A percentile compares a stretch with the other conserved stretches of the same genome.
phyloP scores from a whole-genome alignment of 1,284 basidiomycete species.

The Fomitopsis schrenkii region DNA sequence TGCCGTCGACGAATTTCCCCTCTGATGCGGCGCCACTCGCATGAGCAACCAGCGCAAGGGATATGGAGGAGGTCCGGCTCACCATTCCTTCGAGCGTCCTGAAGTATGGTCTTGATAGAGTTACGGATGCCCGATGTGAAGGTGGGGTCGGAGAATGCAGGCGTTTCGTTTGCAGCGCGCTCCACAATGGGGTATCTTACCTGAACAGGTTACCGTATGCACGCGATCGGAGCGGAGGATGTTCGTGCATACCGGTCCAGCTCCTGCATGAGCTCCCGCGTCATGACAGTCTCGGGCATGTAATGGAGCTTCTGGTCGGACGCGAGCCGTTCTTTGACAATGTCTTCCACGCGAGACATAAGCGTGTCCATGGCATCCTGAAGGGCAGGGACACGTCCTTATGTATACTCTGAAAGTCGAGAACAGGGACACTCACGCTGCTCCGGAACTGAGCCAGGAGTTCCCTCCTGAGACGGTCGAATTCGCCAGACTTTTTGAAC shows the following conservation, averaged over 20 bases:
- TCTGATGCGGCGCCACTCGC: neutral
- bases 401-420: neutral
- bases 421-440: slow-evolving; percentile 42
- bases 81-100: slow-evolving; percentile 16
- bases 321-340: slow-evolving; percentile 50
- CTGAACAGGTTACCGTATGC: neutral
- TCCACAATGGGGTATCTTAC: slow-evolving; percentile 55
- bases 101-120: slow-evolving; percentile 20
- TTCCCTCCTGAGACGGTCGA: slow-evolving; percentile 66
- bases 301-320: slow-evolving; percentile 53
- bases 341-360: slow-evolving; percentile 55
- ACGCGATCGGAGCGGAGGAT: slow-evolving; percentile 7
- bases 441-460: slow-evolving; percentile 59
- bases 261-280: slow-evolving; percentile 65
- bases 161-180: slow-evolving; percentile 54
- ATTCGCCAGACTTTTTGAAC: slow-evolving; percentile 79
- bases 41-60: neutral
- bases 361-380: slow-evolving; percentile 51
- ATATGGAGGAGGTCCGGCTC: neutral
- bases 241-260: slow-evolving; percentile 52
- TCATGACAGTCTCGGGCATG: slow-evolving; percentile 46
- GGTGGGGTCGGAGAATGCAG: slow-evolving; percentile 44
- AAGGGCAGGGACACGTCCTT: neutral
- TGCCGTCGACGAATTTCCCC: neutral
- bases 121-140: slow-evolving; percentile 44